Base-by-base conservation (phyloP, 2,329 filamentous ascomycete genomes). In the Davidsoniella virescens region DNA sequence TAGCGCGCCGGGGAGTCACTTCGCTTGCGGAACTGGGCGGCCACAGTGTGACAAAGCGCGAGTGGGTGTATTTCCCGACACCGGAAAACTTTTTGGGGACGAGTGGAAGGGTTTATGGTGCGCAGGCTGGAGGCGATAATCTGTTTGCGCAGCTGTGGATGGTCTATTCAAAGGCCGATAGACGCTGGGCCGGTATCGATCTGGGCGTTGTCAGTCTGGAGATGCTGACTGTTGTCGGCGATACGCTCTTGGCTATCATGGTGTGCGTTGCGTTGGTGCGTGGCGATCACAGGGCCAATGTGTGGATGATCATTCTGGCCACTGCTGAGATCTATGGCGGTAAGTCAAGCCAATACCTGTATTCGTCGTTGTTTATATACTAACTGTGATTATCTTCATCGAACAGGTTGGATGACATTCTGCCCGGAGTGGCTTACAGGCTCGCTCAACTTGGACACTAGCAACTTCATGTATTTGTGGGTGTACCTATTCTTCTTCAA, bases 401-500 rank as follows among this genome's bases (percentile, higher is more conserved):
- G 10, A 12, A n/a, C 38, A 76, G 75, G 78, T 16, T 83, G 78
- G 64, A 82, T 83, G 74, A 83, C 79, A 0, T 83, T 83, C 60
- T 78, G 73, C 62, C 79, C 79, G 10, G 79, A 83, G 63, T 83
- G 79, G 79, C 64, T 83, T 10, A 74, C 70, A 2, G 71, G 70
- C 47, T 82, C 71, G 59, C 59, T 70, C 55, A 80, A 79, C 59
- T 71, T 83, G 53, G 75, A 82, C 60, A 69, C 69, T 16, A 77
- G 70, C 64, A 82, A 82, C 63, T 80, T 75, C 57, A 79, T 83
- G 76, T 80, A 79, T 58, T 65, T 72, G 55, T 82, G 78, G 78
- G 66, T 82, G 12, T 82, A 82, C 56, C 65, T 83, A 14, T 67
- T 80, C 56, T 82, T 82, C 63, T 82, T 83, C 67, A 83, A 83